phyloP scores from a whole-genome alignment of 352 stramenopile genomes.

The Pythium biforme region DNA sequence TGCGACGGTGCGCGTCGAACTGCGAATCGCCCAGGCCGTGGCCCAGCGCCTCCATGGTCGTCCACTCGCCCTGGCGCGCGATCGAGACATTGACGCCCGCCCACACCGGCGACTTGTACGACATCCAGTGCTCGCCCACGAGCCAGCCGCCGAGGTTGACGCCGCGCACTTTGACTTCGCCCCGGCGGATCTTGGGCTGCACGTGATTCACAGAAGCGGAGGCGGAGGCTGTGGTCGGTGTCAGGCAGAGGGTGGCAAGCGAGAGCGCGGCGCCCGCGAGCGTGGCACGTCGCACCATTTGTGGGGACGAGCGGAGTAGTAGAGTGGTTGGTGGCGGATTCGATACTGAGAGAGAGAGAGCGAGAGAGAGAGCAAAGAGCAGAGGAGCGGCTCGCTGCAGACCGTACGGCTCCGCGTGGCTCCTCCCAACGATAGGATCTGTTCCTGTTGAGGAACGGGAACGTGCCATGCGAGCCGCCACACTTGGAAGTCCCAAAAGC shows the following conservation, averaged over 20 bases:
- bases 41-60: slow-evolving; percentile 26
- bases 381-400: too few relatives aligned
- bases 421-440: too few relatives aligned
- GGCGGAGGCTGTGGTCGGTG: neutral
- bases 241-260: neutral
- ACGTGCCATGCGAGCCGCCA: too few relatives aligned
- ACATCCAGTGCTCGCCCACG: slow-evolving; percentile 51
- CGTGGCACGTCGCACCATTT: neutral
- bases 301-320: too few relatives aligned
- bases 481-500: too few relatives aligned
- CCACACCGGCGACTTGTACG: slow-evolving; percentile 53
- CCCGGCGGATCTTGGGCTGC: slow-evolving; percentile 30
- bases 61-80: neutral
- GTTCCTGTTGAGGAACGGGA: too few relatives aligned
- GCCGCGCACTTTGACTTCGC: slow-evolving; percentile 19
- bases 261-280: neutral
- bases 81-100: slow-evolving; percentile 27
- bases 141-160: slow-evolving; percentile 38
- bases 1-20: slow-evolving; percentile 44
- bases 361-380: too few relatives aligned
- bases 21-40: slow-evolving; percentile 21
- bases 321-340: too few relatives aligned
- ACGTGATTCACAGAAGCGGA: slow-evolving; percentile 19
- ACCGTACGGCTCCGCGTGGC: too few relatives aligned
- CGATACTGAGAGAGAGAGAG: too few relatives aligned